Evolutionary conservation across 2,329 filamentous ascomycete genomes (phyloP).

Genomic region (Sordariomycetes sp.): DNA sequence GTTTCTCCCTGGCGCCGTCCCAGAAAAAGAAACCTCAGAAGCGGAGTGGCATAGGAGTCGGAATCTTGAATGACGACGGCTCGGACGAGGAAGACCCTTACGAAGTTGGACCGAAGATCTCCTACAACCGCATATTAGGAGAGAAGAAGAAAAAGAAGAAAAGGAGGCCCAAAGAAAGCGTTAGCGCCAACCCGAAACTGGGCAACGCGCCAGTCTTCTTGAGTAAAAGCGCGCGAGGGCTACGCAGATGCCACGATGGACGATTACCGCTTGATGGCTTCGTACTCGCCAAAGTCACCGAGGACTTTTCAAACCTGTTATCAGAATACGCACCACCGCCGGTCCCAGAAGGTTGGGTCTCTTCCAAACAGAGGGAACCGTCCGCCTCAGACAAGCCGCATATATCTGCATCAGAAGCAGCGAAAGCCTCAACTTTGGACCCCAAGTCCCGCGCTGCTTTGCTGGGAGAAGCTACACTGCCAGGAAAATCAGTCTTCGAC

Average conservation of each 20-base stretch:
- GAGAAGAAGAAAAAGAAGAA: slow-evolving; percentile 77
- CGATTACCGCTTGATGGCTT: slow-evolving; percentile 75
- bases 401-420: slow-evolving; percentile 65
- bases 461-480: slow-evolving; percentile 67
- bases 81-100: slow-evolving; percentile 96
- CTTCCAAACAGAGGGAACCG: slow-evolving; percentile 34
- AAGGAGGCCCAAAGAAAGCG: slow-evolving; percentile 31
- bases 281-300: slow-evolving; percentile 50
- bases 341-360: slow-evolving; percentile 68
- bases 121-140: slow-evolving; percentile 74
- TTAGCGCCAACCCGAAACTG: slow-evolving; percentile 53
- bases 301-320: slow-evolving; percentile 20
- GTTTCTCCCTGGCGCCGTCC: slow-evolving; percentile 10
- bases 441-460: slow-evolving; percentile 68
- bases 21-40: slow-evolving; percentile 40
- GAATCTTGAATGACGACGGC: slow-evolving; percentile 82
- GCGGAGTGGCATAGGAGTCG: slow-evolving; percentile 72
- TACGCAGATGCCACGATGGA: slow-evolving; percentile 71
- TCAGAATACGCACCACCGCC: slow-evolving; percentile 50
- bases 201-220: slow-evolving; percentile 65
- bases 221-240: slow-evolving; percentile 39
- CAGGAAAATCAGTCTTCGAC: slow-evolving; percentile 93
- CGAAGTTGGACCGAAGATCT: slow-evolving; percentile 82
- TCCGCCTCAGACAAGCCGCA: slow-evolving; percentile 24
- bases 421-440: slow-evolving; percentile 67